Evolutionary conservation across 306 rosid species (phyloP).

Genomic region (Rosa chinensis): DNA sequence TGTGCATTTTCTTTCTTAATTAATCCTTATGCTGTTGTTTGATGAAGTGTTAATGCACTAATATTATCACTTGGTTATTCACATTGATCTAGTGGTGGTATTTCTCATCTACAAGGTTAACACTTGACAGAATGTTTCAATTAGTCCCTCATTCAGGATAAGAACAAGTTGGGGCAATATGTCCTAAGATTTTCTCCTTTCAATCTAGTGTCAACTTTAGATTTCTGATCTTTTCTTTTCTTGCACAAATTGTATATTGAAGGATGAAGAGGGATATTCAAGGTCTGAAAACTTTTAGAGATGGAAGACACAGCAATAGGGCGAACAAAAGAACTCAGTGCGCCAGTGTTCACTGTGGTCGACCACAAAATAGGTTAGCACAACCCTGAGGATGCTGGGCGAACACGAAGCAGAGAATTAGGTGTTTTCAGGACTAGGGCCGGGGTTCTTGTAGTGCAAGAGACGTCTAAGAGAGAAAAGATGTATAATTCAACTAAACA

Average conservation of each 20-base stretch:
- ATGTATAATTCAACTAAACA: no score
- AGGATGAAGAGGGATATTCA: neutral
- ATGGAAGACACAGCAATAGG: neutral
- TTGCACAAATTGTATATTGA: neutral
- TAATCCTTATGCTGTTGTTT: no score
- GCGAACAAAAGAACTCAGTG: neutral
- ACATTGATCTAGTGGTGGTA: neutral
- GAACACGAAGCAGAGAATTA: neutral
- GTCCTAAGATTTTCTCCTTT: no score
- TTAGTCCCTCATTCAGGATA: no score
- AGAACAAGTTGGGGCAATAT: no score
- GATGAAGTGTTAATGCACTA: neutral
- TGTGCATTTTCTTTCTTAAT: no score
- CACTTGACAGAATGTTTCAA: neutral
- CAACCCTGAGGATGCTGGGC: neutral
- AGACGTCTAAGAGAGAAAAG: neutral
- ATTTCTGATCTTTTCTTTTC: no score
- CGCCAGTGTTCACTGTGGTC: neutral
- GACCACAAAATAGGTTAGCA: neutral
- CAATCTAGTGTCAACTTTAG: no score
- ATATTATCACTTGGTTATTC: neutral
- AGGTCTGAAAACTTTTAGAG: neutral
- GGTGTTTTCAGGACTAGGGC: neutral
- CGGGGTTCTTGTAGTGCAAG: neutral
- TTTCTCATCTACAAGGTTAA: no score